Percentiles rank a stretch among this genome's conserved stretches.
Conservation (phyloP, 225 moss, liverwort and hornwort genomes). For the Thuidium tamariscinum region DNA sequence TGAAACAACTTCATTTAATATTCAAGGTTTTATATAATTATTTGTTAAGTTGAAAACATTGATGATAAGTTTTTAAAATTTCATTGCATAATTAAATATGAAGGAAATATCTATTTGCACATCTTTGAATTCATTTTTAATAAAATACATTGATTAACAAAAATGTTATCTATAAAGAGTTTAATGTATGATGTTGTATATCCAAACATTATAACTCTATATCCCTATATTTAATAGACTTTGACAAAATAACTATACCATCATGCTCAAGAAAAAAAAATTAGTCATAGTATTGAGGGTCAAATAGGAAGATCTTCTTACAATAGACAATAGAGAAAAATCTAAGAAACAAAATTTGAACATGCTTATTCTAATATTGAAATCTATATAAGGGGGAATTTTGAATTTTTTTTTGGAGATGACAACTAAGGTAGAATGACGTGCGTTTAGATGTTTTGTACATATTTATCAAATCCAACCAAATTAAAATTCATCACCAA, state of each 20-base stretch:
- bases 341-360: not conserved
- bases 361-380: too few relatives aligned
- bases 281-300: not conserved
- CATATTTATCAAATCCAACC: too few relatives aligned
- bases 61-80: not conserved
- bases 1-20: not conserved
- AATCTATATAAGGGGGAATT: too few relatives aligned
- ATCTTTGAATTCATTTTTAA: not conserved
- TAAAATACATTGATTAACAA: not conserved
- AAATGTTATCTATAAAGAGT: not conserved
- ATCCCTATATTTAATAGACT: not conserved
- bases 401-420: not conserved
- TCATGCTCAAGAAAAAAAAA: not conserved
- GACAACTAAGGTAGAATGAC: too few relatives aligned
- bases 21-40: not conserved
- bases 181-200: not conserved
- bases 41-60: not conserved
- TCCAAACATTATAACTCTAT: not conserved
- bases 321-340: too few relatives aligned
- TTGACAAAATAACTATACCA: not conserved
- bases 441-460: too few relatives aligned
- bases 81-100: too few relatives aligned
- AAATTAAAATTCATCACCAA: too few relatives aligned
- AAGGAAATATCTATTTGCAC: fast-evolving
- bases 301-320: not conserved